Evolutionary conservation across 495 filamentous ascomycete species (phyloP), one percentile per base, ranked within the genome.

Genomic region (Penicillium lagena): DNA sequence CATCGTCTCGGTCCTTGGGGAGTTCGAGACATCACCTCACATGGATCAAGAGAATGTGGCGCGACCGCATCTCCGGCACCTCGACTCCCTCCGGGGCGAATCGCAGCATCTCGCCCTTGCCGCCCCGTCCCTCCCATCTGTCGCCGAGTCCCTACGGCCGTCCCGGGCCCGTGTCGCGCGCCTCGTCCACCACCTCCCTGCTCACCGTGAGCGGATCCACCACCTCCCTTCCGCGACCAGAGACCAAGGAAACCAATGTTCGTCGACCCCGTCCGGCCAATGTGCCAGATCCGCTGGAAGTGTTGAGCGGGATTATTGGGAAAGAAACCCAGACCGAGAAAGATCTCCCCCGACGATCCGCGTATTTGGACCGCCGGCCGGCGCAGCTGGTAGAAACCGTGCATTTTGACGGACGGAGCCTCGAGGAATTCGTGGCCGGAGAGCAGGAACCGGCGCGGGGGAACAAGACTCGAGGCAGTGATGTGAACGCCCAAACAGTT

Each of bases 1-100:
- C 22, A 22, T 22, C 9, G 33, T 44, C 39, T 42, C 37, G 35
- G 30, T 38, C 34, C 15, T 31, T 44, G 30, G 39, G 30, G 33
- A 29, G 32, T 34, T 34, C 31, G 1, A 5, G 1, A 1, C 31
- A 11, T 6, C 32, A 10, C 32, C n/a, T 34, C 10, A 34, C 9
- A 34, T 34, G 9, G 10, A 34, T 12, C 10, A 34, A 6, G n/a
- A 68, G 17, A 22, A 94, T 94, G 89, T 93, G 87, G 86, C 82
- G 90, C 52, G 88, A 95, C 74, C 83, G 88, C 56, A 82, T 91
- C 48, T 82, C 85, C 42, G 82, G 79, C 56, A 82, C 86, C 62
- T 80, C 84, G 39, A 78, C 76, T 47, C 76, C 80, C 40, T 73
- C 80, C 38, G 73, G 76, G 33, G 82, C 81, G 41, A 81, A 75